phyloP scores from a whole-genome alignment of 2,329 filamentous ascomycete genomes.

The Hymenoscyphus fraxineus region DNA sequence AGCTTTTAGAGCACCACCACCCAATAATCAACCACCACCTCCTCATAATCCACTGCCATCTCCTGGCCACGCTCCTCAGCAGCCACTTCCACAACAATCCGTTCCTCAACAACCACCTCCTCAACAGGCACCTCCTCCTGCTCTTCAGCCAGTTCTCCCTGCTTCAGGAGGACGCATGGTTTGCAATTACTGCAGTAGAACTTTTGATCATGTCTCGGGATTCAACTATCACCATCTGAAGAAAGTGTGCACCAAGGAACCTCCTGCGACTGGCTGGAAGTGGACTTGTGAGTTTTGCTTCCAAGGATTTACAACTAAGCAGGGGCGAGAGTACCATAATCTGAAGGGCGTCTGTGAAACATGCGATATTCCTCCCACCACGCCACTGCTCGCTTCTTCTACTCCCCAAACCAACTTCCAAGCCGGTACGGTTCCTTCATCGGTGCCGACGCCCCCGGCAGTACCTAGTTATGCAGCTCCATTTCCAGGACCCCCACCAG shows the following conservation, averaged over 20 bases:
- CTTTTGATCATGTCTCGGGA: conserved; percentile 8
- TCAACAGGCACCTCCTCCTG: neutral
- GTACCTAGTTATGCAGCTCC: neutral
- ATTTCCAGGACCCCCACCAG: neutral
- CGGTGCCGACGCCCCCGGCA: neutral
- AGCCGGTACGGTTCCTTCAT: neutral
- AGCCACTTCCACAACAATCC: neutral
- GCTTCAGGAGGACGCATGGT: conserved; percentile 3
- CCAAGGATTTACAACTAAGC: conserved; percentile 25
- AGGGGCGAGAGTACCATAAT: conserved; percentile 24
- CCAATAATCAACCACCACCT: neutral
- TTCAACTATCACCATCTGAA: conserved; percentile 20
- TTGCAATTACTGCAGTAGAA: conserved; percentile 6
- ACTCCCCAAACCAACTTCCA: neutral
- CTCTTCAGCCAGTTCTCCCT: neutral
- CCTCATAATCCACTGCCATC: too few relatives aligned
- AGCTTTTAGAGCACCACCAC: neutral
- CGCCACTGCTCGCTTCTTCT: conserved; percentile 2
- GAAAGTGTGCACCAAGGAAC: conserved; percentile 18
- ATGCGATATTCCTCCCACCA: conserved; percentile 5
- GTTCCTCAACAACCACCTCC: neutral
- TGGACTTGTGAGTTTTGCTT: conserved; percentile 20
- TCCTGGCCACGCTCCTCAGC: neutral
- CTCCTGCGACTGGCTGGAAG: conserved; percentile 19
- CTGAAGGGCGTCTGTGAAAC: conserved; percentile 13